A percentile compares a stretch with the other conserved stretches of the same genome.
Conservation (phyloP, 768 basidiomycete species). For the Amanita inopinata region DNA sequence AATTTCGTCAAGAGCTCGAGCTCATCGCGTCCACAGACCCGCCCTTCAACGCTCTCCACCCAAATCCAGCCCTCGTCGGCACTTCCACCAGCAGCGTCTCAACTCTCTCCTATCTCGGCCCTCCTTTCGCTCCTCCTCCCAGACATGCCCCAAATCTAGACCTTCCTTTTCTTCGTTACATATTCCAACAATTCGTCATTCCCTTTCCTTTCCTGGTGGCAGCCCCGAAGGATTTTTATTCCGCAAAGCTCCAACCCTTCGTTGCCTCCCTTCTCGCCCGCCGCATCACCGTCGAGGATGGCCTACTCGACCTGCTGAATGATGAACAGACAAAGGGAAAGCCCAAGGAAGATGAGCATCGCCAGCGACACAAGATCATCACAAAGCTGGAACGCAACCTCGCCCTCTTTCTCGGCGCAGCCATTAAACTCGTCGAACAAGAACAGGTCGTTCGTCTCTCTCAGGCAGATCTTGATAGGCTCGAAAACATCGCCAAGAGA, state of each 20-base stretch:
- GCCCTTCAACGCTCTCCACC: constrained; percentile 16
- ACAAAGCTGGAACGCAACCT: constrained; percentile 80
- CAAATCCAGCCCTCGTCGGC: constrained; percentile 1
- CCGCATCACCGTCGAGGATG: constrained; percentile 61
- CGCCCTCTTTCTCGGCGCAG: constrained; percentile 70
- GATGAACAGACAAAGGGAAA: not conserved
- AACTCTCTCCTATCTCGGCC: constrained; percentile 79
- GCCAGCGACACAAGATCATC: constrained; percentile 46
- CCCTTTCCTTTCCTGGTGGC: constrained; percentile 92
- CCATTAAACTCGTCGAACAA: constrained; percentile 70
- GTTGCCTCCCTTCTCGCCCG: constrained; percentile 72
- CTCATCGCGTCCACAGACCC: constrained; percentile 38
- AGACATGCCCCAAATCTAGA: constrained; percentile 50
- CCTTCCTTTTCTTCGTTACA: constrained; percentile 80
- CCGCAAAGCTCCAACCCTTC: constrained; percentile 92
- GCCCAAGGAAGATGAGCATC: constrained; percentile 13
- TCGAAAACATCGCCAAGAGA: constrained; percentile 64
- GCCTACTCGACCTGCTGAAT: not conserved
- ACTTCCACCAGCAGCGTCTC: constrained; percentile 35
- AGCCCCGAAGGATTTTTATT: constrained; percentile 88
- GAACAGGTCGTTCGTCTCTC: constrained; percentile 89
- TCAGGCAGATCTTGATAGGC: constrained; percentile 72
- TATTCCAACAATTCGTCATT: constrained; percentile 88
- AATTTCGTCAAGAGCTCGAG: constrained; percentile 74
- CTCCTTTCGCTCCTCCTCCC: constrained; percentile 71